A percentile compares a stretch with the other conserved stretches of the same genome.
These are phyloP conservation scores for Curvularia lunata DNA, from an alignment of 2,329 filamentous ascomycete species.

Conservation along the genomic window DNA sequence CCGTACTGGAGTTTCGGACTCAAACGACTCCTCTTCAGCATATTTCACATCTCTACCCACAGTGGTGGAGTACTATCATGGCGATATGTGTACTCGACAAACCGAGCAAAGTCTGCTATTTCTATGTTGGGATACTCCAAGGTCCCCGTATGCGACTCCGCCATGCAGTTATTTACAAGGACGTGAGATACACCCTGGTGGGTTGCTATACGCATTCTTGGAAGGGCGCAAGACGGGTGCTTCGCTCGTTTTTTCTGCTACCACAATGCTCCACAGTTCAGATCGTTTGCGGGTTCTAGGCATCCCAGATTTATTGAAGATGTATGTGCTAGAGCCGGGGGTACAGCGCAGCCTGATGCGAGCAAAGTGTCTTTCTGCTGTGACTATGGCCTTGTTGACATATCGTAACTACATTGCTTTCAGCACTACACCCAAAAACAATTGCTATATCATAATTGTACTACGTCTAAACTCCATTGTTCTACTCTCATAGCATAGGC, in stretches of 20 bases:
- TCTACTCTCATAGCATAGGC: background rate
- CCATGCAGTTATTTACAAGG: slow-evolving; percentile 33
- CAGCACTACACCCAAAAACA: slow-evolving; percentile 1
- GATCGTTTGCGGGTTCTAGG: background rate
- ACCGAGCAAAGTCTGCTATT: slow-evolving; percentile 35
- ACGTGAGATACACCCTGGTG: slow-evolving; percentile 14
- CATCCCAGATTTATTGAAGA: background rate
- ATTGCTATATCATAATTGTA: background rate
- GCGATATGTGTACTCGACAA: slow-evolving; percentile 36
- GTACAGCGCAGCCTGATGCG: slow-evolving; percentile 11
- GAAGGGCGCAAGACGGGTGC: background rate
- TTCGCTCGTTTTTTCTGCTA: slow-evolving; percentile 11
- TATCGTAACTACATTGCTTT: background rate
- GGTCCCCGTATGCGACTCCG: slow-evolving; percentile 22
- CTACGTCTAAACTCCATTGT: background rate
- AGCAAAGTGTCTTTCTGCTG: background rate
- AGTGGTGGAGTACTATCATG: slow-evolving; percentile 30
- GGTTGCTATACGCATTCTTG: slow-evolving; percentile 12
- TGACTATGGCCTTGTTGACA: slow-evolving; percentile 1
- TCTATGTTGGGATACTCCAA: slow-evolving; percentile 29
- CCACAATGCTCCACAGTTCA: background rate
- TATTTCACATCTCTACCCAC: slow-evolving; percentile 4
- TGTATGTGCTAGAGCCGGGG: slow-evolving; percentile 5
- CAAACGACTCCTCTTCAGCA: background rate
- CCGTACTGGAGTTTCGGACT: too few species aligned